Base-by-base conservation (phyloP, 176 grass and related monocot genomes). In the Triticum dicoccoides region DNA sequence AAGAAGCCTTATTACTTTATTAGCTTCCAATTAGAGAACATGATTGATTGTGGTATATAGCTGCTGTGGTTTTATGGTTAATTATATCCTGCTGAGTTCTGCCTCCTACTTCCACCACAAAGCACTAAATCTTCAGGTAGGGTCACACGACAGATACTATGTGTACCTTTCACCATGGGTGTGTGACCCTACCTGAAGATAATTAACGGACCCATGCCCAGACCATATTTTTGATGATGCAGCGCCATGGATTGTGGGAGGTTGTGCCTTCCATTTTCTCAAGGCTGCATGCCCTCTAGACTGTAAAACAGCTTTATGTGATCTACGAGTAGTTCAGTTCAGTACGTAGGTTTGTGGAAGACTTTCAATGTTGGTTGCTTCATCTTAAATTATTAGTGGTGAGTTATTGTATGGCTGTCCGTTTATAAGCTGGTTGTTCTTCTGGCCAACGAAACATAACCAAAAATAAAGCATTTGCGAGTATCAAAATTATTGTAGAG, bases 1-100 rank as follows among this genome's bases (percentile, higher is more conserved):
- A 84, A 85, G 24, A 89, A 84, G 69, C 15, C 13, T 61, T 20
- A 23, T 11, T 80, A 8, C 11, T 9, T 63, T 21, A 24, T 11
- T 80, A 8, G 24, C 47, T 41, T 80, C 30, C 45, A 65, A 44
- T 58, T 39, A 32, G 18, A 24, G 15, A 15, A 73, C 42, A 45
- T 23, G 12, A 65, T 84, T 79, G 27, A 5, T 45, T 54, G 13
- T 17, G 45, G 12, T 88, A 79, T 72, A 79, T 79, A 47, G 56
- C 20, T 86, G 24, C 21, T 75, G 51, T 6, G 7, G 25, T 33
- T 56, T 73, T 17, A 41, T 54, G 51, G 51, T 54, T 54, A 54
- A 54, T 54, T 54, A 54, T 54, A 18, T 54, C 2, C 51, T 5
- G 5, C 51, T 54, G 15, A 54, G 51, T 54, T 54, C 51, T 18